Evolutionary conservation across 352 stramenopile species (phyloP), one percentile per base, ranked within the genome.

Genomic region (Pythium guiyangense): DNA sequence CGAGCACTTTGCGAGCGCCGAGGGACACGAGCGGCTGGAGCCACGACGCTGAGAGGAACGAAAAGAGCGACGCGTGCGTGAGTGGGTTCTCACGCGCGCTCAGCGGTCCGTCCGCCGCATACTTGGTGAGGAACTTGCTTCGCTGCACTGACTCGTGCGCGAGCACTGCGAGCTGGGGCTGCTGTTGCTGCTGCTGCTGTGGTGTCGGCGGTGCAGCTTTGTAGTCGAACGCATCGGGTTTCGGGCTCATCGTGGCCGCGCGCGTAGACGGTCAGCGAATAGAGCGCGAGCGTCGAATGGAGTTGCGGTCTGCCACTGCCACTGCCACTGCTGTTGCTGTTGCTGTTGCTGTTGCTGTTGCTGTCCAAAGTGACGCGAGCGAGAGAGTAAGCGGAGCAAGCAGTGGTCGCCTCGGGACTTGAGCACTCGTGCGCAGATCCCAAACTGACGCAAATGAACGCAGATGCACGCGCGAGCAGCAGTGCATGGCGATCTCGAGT

Each of bases 21-120:
- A 5, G 10, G 10, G 34, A 5, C 10, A 98, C 92, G 65, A 5
- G n/a, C n/a, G n/a, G n/a, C n/a, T n/a, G n/a, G n/a, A n/a, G n/a
- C n/a, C n/a, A n/a, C n/a, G n/a, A n/a, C n/a, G n/a, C n/a, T n/a
- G n/a, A n/a, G n/a, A n/a, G n/a, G n/a, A n/a, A n/a, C n/a, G n/a
- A n/a, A n/a, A n/a, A n/a, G n/a, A n/a, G n/a, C n/a, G n/a, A n/a
- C n/a, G n/a, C n/a, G n/a, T n/a, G n/a, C n/a, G n/a, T 98, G 88
- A 37, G 83, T 82, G 66, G 98, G 92, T 3, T 98, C n/a, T n/a
- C n/a, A n/a, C n/a, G 87, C n/a, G 92, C 92, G 53, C 72, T 82
- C 10, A 98, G 63, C 25, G 87, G 80, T 64, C 98, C 92, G 63
- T 98, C 94, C 6, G 12, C 35, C 12, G 35, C 12, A 12, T n/a